A percentile compares a stretch with the other conserved stretches of the same genome.
Evolutionary conservation across 2,329 filamentous ascomycete genomes (phyloP).

Genomic region (Aureobasidium namibiae): DNA sequence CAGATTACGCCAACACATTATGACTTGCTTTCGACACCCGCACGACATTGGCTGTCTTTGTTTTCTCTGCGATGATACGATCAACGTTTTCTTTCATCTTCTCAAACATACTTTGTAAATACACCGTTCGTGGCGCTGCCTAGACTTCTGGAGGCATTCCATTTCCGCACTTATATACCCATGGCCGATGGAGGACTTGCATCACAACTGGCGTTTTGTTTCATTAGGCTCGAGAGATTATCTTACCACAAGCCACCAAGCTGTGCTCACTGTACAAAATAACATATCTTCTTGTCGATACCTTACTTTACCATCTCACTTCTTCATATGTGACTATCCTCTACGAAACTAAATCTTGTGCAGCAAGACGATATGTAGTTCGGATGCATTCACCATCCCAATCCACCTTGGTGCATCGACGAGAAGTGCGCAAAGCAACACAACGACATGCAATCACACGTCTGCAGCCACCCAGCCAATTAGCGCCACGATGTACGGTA

Average conservation of each 20-base stretch:
- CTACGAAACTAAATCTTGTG: neutral
- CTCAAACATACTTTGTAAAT: constrained; percentile 6
- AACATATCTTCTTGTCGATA: neutral
- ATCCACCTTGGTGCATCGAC: neutral
- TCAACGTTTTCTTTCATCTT: constrained; percentile 1
- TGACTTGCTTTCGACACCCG: neutral
- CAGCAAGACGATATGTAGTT: neutral
- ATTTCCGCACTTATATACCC: constrained; percentile 7
- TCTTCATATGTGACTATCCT: neutral
- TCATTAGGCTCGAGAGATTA: neutral
- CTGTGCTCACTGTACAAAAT: constrained; percentile 3
- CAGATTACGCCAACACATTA: constrained; percentile 7
- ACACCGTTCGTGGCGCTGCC: neutral
- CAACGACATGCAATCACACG: constrained; percentile 1
- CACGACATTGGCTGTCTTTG: neutral
- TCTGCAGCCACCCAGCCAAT: constrained; percentile 10
- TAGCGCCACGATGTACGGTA: constrained; percentile 1
- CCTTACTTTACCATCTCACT: neutral
- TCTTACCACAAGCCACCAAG: neutral
- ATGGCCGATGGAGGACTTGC: neutral
- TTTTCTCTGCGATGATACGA: constrained; percentile 1
- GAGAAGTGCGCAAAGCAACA: constrained; percentile 5
- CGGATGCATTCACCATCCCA: neutral
- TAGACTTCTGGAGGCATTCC: constrained; percentile 1
- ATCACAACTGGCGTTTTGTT: constrained; percentile 6